Evolutionary conservation across 2,329 filamentous ascomycete species (phyloP).

Genomic region (Penicillium fuscoglaucum): DNA sequence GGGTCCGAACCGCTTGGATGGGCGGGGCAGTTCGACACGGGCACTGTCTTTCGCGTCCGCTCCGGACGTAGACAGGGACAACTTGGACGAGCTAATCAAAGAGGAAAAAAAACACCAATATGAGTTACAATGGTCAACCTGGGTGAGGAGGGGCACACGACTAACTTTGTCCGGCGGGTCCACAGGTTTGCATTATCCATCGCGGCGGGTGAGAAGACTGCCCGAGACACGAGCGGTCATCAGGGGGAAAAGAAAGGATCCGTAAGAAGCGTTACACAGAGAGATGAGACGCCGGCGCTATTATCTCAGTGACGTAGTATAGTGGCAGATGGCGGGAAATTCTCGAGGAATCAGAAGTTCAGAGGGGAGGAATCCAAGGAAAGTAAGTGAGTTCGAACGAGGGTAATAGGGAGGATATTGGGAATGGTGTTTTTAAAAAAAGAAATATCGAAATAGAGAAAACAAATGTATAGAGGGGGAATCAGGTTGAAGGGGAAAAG

Average conservation of each 20-base stretch:
- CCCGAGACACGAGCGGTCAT: conserved; percentile 42
- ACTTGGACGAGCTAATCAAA: conserved; percentile 76
- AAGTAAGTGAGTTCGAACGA: conserved; percentile 4
- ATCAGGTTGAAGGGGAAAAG: conserved; percentile 15
- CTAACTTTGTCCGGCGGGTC: conserved; percentile 52
- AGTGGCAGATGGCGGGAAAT: conserved; percentile 1
- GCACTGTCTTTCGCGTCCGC: conserved; percentile 53
- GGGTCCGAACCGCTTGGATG: conserved; percentile 73
- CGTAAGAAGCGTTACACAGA: conserved; percentile 17
- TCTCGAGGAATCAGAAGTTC: background rate
- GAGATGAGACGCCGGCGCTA: conserved; percentile 5
- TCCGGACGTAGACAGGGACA: conserved; percentile 79
- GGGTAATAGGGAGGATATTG: background rate
- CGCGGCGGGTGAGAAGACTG: conserved; percentile 37
- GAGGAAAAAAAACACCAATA: conserved; percentile 8
- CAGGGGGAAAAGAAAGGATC: conserved; percentile 26
- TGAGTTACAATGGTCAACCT: background rate
- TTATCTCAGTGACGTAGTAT: conserved; percentile 11
- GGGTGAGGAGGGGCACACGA: conserved; percentile 13
- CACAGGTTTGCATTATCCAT: conserved; percentile 55
- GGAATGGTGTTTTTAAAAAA: background rate
- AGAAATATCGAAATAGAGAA: conserved; percentile 14
- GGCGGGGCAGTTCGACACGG: conserved; percentile 61
- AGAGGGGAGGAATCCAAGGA: background rate
- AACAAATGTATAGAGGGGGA: conserved; percentile 3